Evolutionary conservation across 352 stramenopile genomes (phyloP).

Genomic region (Globisporangium nunn): DNA sequence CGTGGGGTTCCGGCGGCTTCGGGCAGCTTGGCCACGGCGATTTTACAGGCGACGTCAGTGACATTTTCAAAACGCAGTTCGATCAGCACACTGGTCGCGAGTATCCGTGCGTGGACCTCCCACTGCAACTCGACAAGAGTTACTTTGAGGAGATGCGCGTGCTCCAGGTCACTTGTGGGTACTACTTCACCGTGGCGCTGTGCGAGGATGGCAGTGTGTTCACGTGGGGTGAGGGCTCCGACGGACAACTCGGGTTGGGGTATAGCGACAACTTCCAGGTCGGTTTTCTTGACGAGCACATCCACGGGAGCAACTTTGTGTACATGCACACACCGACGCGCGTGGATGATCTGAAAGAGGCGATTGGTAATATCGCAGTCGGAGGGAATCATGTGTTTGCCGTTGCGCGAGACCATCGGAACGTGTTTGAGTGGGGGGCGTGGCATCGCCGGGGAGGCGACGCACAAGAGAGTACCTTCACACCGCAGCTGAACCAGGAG

Average conservation of each 20-base stretch:
- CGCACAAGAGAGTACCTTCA: conserved; percentile 46
- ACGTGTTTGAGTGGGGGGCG: conserved; percentile 66
- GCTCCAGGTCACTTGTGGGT: conserved; percentile 58
- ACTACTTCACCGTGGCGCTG: conserved; percentile 65
- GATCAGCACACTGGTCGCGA: conserved; percentile 59
- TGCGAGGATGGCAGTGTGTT: conserved; percentile 69
- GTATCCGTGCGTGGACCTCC: conserved; percentile 61
- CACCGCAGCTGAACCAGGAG: conserved; percentile 31
- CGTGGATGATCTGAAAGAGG: conserved; percentile 49
- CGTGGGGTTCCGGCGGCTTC: conserved; percentile 61
- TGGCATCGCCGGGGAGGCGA: conserved; percentile 44
- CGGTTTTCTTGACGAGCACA: conserved; percentile 59
- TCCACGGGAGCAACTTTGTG: conserved; percentile 68
- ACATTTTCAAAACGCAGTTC: conserved; percentile 61
- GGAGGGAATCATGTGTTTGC: conserved; percentile 70
- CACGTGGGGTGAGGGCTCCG: conserved; percentile 68
- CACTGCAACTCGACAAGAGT: conserved; percentile 59
- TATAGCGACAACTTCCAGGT: conserved; percentile 60
- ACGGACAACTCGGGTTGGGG: conserved; percentile 59
- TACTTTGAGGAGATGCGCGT: conserved; percentile 73
- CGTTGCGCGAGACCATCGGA: conserved; percentile 31
- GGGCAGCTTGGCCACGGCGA: conserved; percentile 71
- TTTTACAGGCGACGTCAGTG: conserved; percentile 26
- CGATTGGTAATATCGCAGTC: conserved; percentile 41
- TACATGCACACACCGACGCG: conserved; percentile 61